phyloP scores from a whole-genome alignment of 2,329 filamentous ascomycete species.

The Beauveria sp. region DNA sequence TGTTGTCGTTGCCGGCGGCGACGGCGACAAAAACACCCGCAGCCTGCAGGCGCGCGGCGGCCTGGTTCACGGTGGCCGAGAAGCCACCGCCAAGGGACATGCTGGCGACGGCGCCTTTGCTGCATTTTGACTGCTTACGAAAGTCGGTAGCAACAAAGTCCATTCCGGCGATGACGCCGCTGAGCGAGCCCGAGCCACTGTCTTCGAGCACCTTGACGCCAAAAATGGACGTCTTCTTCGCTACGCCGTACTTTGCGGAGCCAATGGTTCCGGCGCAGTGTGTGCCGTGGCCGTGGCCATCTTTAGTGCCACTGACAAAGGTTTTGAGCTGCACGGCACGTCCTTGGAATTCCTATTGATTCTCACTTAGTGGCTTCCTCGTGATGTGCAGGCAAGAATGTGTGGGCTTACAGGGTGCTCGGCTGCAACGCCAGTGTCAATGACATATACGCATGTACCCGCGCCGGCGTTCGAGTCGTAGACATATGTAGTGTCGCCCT shows the following conservation, averaged over 20 bases:
- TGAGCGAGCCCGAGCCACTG: slow-evolving; percentile 26
- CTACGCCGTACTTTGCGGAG: slow-evolving; percentile 22
- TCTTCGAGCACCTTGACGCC: slow-evolving; percentile 35
- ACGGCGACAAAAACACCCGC: slow-evolving; percentile 43
- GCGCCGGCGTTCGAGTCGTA: slow-evolving; percentile 28
- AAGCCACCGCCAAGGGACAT: slow-evolving; percentile 44
- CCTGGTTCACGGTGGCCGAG: slow-evolving; percentile 39
- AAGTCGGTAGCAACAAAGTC: slow-evolving; percentile 24
- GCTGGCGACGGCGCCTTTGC: slow-evolving; percentile 41
- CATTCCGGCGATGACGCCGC: slow-evolving; percentile 31
- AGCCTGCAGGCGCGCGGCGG: slow-evolving; percentile 35
- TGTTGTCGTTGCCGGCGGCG: slow-evolving; percentile 44
- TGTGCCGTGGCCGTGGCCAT: slow-evolving; percentile 30
- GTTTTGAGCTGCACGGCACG: slow-evolving; percentile 19
- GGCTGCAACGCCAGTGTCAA: slow-evolving; percentile 34
- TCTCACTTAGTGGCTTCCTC: background rate
- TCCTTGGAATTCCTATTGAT: slow-evolving; percentile 17
- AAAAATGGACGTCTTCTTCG: slow-evolving; percentile 32
- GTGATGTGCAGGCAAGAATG: slow-evolving; percentile 4
- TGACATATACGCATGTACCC: slow-evolving; percentile 32
- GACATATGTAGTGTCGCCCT: slow-evolving; percentile 21
- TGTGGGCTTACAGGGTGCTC: slow-evolving; percentile 23
- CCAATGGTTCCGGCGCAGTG: slow-evolving; percentile 21
- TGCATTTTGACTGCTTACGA: slow-evolving; percentile 18
- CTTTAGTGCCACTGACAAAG: slow-evolving; percentile 14